Conservation (phyloP, 331 rosid species). For the Stylosanthes scabra region DNA sequence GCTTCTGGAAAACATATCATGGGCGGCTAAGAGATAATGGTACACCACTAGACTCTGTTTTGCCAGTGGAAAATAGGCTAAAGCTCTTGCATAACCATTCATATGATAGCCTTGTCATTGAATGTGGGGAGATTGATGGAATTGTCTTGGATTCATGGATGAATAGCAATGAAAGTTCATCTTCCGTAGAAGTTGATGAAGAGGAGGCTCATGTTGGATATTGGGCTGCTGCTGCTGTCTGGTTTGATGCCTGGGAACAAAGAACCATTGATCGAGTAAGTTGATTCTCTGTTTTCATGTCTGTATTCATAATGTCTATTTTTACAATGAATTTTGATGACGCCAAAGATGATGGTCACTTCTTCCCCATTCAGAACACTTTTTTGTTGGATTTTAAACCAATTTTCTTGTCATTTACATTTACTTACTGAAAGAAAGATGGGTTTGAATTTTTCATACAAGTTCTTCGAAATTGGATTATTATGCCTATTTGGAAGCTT, state of each 20-base stretch:
- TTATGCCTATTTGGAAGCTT: neutral
- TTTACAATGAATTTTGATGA: conserved; percentile 17
- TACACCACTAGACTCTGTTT: conserved; percentile 57
- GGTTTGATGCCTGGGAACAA: conserved; percentile 93
- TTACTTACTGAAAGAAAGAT: conserved; percentile 16
- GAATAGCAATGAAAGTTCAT: conserved; percentile 56
- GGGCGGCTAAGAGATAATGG: conserved; percentile 59
- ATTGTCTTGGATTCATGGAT: conserved; percentile 85
- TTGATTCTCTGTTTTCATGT: conserved; percentile 38
- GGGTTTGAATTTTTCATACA: neutral
- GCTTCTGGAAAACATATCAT: conserved; percentile 87
- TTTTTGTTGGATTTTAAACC: conserved; percentile 7
- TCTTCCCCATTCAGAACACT: neutral
- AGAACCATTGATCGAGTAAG: conserved; percentile 95
- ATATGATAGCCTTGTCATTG: conserved; percentile 62
- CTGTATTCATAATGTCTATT: conserved; percentile 15
- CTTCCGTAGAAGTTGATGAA: conserved; percentile 56
- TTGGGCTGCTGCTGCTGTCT: conserved; percentile 93
- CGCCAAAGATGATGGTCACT: conserved; percentile 12
- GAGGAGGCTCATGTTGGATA: conserved; percentile 73
- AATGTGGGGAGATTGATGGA: conserved; percentile 93
- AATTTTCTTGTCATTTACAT: conserved; percentile 24
- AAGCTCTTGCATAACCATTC: conserved; percentile 57
- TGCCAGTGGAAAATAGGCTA: conserved; percentile 55
- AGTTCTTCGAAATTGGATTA: conserved; percentile 16